Percentiles rank a stretch among this genome's conserved stretches.
phyloP scores from a whole-genome alignment of 768 basidiomycete genomes.

The Boletus tylopilopsis region DNA sequence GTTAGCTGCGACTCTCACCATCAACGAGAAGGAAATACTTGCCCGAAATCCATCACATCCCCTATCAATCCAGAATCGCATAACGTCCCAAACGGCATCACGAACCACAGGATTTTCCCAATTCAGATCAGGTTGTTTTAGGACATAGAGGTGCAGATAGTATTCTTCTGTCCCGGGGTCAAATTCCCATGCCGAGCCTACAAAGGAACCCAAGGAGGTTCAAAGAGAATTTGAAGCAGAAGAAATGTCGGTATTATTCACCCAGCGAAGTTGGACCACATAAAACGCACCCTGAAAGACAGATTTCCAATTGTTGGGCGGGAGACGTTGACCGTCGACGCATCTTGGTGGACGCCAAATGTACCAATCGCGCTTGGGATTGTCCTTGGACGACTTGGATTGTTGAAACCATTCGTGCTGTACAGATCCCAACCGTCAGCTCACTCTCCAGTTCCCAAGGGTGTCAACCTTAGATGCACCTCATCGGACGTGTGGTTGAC shows the following conservation, averaged over 20 bases:
- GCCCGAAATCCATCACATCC: conserved; percentile 74
- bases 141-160: conserved; percentile 65
- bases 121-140: conserved; percentile 73
- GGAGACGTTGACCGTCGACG: conserved; percentile 47
- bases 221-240: conserved; percentile 2
- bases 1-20: not conserved
- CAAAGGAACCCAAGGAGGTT: not conserved
- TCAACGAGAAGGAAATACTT: conserved; percentile 21
- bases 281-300: conserved; percentile 48
- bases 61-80: conserved; percentile 43
- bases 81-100: conserved; percentile 56
- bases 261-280: conserved; percentile 11
- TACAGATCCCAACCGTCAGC: not conserved
- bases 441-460: not conserved
- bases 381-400: conserved; percentile 45
- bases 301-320: conserved; percentile 75
- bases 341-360: conserved; percentile 41
- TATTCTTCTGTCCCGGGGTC: conserved; percentile 63
- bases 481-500: conserved; percentile 71
- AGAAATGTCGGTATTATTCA: not conserved
- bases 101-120: conserved; percentile 68
- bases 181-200: conserved; percentile 70
- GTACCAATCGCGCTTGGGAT: conserved; percentile 73
- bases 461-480: conserved; percentile 28
- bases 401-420: conserved; percentile 72